Evolutionary conservation across 2,329 filamentous ascomycete species (phyloP).

Genomic region (Alternaria hordeiaustralica): DNA sequence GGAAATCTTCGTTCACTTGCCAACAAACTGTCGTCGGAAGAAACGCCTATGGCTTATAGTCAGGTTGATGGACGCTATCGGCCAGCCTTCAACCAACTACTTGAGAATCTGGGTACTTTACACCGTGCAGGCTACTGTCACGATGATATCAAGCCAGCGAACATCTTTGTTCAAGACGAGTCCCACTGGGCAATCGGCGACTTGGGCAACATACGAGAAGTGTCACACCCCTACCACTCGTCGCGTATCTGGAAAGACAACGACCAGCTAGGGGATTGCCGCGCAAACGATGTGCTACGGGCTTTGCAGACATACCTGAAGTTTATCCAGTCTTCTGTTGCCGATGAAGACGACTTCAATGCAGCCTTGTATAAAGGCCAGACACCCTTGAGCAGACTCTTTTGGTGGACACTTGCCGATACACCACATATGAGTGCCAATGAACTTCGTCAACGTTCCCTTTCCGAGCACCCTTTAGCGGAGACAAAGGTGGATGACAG

Average conservation of each 20-base stretch:
- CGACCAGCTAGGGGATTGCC: conserved; percentile 31
- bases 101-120: conserved; percentile 29
- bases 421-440: conserved; percentile 14
- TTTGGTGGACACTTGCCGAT: conserved; percentile 30
- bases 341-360: conserved; percentile 26
- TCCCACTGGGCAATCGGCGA: conserved; percentile 44
- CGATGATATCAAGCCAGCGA: conserved; percentile 47
- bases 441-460: conserved; percentile 14
- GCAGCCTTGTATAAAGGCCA: conserved; percentile 24
- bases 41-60: not conserved
- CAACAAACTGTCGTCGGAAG: not conserved
- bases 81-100: conserved; percentile 35
- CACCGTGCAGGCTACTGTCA: conserved; percentile 45
- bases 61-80: conserved; percentile 38
- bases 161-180: conserved; percentile 37
- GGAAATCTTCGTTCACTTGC: conserved; percentile 23
- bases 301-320: conserved; percentile 38
- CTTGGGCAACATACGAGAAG: conserved; percentile 44
- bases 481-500: not conserved
- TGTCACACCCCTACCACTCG: conserved; percentile 37
- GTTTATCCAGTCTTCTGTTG: conserved; percentile 24
- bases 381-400: conserved; percentile 31
- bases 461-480: conserved; percentile 12
- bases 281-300: conserved; percentile 40
- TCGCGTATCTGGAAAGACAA: conserved; percentile 33